Base-by-base conservation (phyloP, 106 monocot genomes). In the Platanthera guangdongensis region DNA sequence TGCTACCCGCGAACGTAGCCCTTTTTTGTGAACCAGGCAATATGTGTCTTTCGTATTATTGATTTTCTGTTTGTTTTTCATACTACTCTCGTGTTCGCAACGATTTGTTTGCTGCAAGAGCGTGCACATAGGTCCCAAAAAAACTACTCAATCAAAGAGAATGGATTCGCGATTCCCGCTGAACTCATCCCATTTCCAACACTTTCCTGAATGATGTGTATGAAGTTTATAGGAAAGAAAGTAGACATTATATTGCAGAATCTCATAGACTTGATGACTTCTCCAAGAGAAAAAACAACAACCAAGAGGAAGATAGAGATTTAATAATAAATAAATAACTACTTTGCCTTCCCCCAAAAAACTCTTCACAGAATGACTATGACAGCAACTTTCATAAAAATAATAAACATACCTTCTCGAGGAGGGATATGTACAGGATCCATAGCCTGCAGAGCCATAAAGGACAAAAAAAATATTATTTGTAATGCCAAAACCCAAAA, bases 401-500 rank as follows among this genome's bases (percentile, higher is more conserved):
- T 48, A 6, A 60, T 19, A 76, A 55, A 47, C 62, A 49, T 63
- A 76, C 76, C 76, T 76, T 76, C 45, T 1, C 8, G 76, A 62
- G 0, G 76, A 76, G n/a, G 76, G 76, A 30, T 47, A 76, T 6
- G 57, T 76, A 63, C 76, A 76, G 10, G 76, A 76, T 60, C 76
- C 76, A 76, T 62, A 76, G 53, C 76, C 76, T 76, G n/a, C 59
- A 76, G 62, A 76, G n/a, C 14, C 59, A 19, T 21, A 9, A 74
- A 50, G 53, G 57, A 12, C 2, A 39, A 2, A 32, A 55, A 75
- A 21, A 39, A 39, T 1, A 52, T 13, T 14, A 73, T 52, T 52
- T 28, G 25, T 73, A 25, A 51, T 51, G 22, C 28, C 32, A 65
- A 10, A 21, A 3, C 5, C 30, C n/a, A 65, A 65, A 28, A 65